Evolutionary conservation across 2,329 filamentous ascomycete genomes (phyloP).

Genomic region (Colletotrichum shisoi): DNA sequence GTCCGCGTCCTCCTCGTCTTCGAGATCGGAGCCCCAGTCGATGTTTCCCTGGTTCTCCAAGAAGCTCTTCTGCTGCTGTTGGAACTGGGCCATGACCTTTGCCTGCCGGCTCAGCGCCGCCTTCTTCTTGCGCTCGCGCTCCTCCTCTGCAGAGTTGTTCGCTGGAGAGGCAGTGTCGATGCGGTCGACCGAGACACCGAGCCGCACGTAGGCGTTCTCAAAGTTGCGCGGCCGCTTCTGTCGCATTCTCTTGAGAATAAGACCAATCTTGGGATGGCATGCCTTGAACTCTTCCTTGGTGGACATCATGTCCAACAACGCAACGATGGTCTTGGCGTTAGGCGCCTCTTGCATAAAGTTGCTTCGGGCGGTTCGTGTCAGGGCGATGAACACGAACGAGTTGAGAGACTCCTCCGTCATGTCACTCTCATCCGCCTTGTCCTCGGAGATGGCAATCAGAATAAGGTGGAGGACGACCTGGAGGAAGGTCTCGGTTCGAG

Average conservation of each 20-base stretch:
- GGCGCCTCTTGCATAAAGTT: constrained; percentile 67
- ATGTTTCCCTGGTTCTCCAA: constrained; percentile 86
- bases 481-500: constrained; percentile 87
- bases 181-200: constrained; percentile 76
- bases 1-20: constrained; percentile 77
- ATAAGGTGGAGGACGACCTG: constrained; percentile 90
- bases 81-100: constrained; percentile 96
- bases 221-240: constrained; percentile 81
- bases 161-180: constrained; percentile 86
- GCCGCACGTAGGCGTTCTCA: constrained; percentile 68
- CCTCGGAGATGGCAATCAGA: constrained; percentile 85
- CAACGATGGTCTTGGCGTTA: constrained; percentile 68
- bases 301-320: constrained; percentile 68
- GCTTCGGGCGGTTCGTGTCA: constrained; percentile 69
- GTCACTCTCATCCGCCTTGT: constrained; percentile 67
- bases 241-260: constrained; percentile 84
- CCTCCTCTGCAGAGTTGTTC: constrained; percentile 70
- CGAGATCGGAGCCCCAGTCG: constrained; percentile 83
- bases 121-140: constrained; percentile 85
- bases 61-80: constrained; percentile 96
- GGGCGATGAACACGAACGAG: constrained; percentile 77
- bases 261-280: constrained; percentile 82
- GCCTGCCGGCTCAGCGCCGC: constrained; percentile 89
- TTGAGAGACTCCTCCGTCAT: constrained; percentile 56
- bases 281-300: constrained; percentile 78